Percentiles rank a stretch among this genome's conserved stretches.
Evolutionary conservation across 2,329 filamentous ascomycete species (phyloP).

Genomic region (Colletotrichum tofieldiae): DNA sequence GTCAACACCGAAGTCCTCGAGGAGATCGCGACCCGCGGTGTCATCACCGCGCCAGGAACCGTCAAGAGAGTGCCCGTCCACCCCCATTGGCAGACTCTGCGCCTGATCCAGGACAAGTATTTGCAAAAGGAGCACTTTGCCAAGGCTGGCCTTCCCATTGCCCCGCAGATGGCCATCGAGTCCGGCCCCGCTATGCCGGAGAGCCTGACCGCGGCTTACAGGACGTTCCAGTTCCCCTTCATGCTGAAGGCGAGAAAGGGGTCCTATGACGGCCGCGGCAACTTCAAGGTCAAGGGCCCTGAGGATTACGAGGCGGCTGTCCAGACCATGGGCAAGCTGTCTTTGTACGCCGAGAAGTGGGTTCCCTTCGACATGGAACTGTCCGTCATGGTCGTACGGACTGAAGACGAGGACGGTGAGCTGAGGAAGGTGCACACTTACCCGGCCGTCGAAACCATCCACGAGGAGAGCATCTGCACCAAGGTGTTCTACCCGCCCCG

Average conservation of each 20-base stretch:
- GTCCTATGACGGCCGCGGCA: conserved; percentile 91
- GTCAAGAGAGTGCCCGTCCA: conserved; percentile 75
- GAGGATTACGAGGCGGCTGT: conserved; percentile 74
- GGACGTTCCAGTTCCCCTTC: conserved; percentile 82
- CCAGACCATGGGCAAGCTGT: conserved; percentile 77
- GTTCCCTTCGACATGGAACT: conserved; percentile 89
- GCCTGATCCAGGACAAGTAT: conserved; percentile 95
- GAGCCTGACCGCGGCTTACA: conserved; percentile 75
- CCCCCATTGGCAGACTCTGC: conserved; percentile 88
- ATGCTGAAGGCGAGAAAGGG: conserved; percentile 95
- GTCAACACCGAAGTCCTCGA: conserved; percentile 92
- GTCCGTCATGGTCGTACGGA: conserved; percentile 95
- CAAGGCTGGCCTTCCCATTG: conserved; percentile 78
- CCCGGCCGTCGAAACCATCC: conserved; percentile 93
- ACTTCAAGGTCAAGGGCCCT: conserved; percentile 65
- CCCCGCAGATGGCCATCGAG: conserved; percentile 77
- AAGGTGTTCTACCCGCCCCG: conserved; percentile 90
- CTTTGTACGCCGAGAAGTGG: conserved; percentile 92
- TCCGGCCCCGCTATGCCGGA: conserved; percentile 67
- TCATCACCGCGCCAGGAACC: conserved; percentile 64
- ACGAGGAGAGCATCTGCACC: conserved; percentile 96
- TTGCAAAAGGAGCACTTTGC: conserved; percentile 87
- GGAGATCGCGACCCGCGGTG: conserved; percentile 79
- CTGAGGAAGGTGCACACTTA: conserved; percentile 76
- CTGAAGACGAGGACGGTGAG: conserved; percentile 75